phyloP scores from a whole-genome alignment of 2,329 filamentous ascomycete species.

The Hymenoscyphus occultus region DNA sequence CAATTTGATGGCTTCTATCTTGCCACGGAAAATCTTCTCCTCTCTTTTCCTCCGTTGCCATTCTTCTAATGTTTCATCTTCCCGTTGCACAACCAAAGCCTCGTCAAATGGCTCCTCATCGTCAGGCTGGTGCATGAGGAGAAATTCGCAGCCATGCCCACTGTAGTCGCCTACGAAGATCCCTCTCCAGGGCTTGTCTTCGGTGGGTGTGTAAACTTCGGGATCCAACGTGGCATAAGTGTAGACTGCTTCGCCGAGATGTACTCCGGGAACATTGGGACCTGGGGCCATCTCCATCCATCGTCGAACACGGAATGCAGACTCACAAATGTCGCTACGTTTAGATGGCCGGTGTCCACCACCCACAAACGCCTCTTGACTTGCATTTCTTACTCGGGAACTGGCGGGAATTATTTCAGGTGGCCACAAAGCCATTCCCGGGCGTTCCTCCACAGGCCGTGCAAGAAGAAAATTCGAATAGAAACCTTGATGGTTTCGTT shows the following conservation, averaged over 20 bases:
- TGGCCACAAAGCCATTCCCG: slow-evolving; percentile 66
- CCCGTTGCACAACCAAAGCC: slow-evolving; percentile 40
- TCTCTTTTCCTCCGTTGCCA: slow-evolving; percentile 46
- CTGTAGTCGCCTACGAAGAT: slow-evolving; percentile 85
- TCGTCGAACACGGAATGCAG: slow-evolving; percentile 69
- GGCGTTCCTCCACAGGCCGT: slow-evolving; percentile 42
- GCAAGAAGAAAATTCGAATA: slow-evolving; percentile 69
- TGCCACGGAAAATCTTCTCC: slow-evolving; percentile 57
- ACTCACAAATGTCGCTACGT: slow-evolving; percentile 61
- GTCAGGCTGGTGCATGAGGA: slow-evolving; percentile 76
- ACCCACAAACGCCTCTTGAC: slow-evolving; percentile 43
- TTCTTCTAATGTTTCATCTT: slow-evolving; percentile 45
- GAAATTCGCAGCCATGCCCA: slow-evolving; percentile 83
- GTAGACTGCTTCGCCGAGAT: slow-evolving; percentile 53
- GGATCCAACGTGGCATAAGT: slow-evolving; percentile 72
- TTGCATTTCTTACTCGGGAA: slow-evolving; percentile 46
- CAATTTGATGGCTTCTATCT: slow-evolving; percentile 81
- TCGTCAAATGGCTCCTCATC: slow-evolving; percentile 41
- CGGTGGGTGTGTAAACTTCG: slow-evolving; percentile 74
- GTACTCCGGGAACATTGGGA: slow-evolving; percentile 41
- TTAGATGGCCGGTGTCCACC: slow-evolving; percentile 46
- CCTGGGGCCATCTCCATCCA: slow-evolving; percentile 67
- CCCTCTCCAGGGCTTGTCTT: slow-evolving; percentile 77
- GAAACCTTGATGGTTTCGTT: slow-evolving; percentile 45
- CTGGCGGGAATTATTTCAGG: slow-evolving; percentile 64